Percentiles rank a stretch among this genome's conserved stretches.
These are phyloP conservation scores for Diaporthe destruens DNA, from an alignment of 2,329 filamentous ascomycete genomes.

Conservation along the genomic window DNA sequence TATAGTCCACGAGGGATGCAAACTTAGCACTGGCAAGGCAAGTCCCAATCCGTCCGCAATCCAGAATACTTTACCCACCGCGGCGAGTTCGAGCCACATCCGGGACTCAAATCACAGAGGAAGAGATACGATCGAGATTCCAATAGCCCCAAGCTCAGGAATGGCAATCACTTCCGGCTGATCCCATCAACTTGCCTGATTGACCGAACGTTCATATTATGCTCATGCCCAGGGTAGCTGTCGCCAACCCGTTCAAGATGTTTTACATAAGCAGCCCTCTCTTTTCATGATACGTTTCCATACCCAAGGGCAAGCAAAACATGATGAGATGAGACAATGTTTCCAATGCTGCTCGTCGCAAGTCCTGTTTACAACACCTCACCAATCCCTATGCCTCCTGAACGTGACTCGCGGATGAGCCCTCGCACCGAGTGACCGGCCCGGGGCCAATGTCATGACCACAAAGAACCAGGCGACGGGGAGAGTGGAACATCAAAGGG, in stretches of 20 bases:
- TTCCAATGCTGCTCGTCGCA: not conserved
- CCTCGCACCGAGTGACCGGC: constrained; percentile 3
- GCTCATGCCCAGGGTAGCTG: too few species aligned
- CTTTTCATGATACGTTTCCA: not conserved
- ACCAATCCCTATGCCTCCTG: not conserved
- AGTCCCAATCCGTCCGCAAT: too few species aligned
- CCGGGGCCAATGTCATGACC: not conserved
- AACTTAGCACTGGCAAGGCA: too few species aligned
- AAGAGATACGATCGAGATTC: not conserved
- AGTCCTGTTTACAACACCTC: not conserved
- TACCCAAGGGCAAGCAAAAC: not conserved
- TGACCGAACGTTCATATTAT: not conserved
- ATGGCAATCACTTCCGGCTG: not conserved
- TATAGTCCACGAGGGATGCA: too few species aligned
- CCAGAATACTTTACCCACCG: too few species aligned
- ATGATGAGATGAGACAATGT: not conserved
- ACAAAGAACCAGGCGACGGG: not conserved
- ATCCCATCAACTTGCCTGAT: not conserved
- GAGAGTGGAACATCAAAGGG: not conserved
- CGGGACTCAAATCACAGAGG: not conserved
- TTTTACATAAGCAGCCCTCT: not conserved
- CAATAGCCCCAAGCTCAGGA: not conserved
- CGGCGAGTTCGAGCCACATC: too few species aligned
- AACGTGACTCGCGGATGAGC: not conserved
- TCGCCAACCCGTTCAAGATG: not conserved